phyloP scores from a whole-genome alignment of 176 grass and related monocot species.

The Raddia guianensis region DNA sequence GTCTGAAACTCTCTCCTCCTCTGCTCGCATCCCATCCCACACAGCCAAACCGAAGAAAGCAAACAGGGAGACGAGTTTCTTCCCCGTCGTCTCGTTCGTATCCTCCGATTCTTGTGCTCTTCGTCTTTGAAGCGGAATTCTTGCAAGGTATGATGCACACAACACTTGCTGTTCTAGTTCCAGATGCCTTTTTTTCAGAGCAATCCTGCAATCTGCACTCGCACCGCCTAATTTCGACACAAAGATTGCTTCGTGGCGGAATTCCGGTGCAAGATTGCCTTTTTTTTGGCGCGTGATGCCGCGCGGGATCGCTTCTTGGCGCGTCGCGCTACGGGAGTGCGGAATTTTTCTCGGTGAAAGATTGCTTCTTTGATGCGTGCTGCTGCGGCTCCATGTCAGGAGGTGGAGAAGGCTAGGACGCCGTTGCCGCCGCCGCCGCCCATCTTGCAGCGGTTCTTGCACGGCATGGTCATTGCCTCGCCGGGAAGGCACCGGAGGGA shows the following conservation, averaged over 20 bases:
- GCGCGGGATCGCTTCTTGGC: slow-evolving; percentile 6
- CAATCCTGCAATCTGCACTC: slow-evolving; percentile 12
- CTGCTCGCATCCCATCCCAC: background rate
- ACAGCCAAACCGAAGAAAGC: background rate
- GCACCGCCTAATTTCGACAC: background rate
- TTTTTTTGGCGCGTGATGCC: background rate
- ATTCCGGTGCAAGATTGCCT: background rate
- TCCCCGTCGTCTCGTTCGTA: background rate
- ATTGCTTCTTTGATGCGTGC: slow-evolving; percentile 13
- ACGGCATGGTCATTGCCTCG: slow-evolving; percentile 52
- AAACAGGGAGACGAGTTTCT: background rate
- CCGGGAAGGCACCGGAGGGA: background rate
- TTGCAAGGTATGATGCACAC: slow-evolving; percentile 35
- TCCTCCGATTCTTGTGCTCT: background rate
- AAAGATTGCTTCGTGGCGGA: background rate
- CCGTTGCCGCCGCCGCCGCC: background rate
- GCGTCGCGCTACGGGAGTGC: background rate
- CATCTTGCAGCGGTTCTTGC: background rate
- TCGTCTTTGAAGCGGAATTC: background rate
- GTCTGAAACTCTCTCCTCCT: slow-evolving; percentile 13
- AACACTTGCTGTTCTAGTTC: slow-evolving; percentile 3
- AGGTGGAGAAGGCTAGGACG: background rate
- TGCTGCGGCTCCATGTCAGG: slow-evolving; percentile 16
- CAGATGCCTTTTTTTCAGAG: background rate
- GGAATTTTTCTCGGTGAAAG: background rate